Percentiles rank a stretch among this genome's conserved stretches.
phyloP scores from a whole-genome alignment of 2,329 filamentous ascomycete genomes.

The Plectosphaerella plurivora region DNA sequence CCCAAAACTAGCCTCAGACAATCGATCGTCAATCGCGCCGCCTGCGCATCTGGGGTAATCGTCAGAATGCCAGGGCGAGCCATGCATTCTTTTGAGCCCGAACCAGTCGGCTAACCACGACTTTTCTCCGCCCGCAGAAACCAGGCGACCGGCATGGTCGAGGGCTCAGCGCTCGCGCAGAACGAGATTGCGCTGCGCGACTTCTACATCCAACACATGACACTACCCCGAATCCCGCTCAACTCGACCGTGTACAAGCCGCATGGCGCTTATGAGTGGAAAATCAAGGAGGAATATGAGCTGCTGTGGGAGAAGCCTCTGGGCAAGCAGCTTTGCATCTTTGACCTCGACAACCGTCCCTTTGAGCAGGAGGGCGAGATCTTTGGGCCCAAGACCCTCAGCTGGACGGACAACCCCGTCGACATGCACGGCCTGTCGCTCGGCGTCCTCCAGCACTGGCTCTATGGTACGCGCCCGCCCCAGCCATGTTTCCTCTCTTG shows the following conservation, averaged over 20 bases:
- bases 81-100: no score
- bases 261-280: conserved; percentile 26
- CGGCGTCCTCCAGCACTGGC: conserved; percentile 38
- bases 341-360: conserved; percentile 37
- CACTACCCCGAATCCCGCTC: conserved; percentile 22
- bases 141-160: no score
- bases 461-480: conserved; percentile 27
- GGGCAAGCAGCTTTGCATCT: conserved; percentile 36
- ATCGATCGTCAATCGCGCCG: no score
- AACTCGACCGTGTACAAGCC: conserved; percentile 19
- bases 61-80: no score
- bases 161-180: no score
- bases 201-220: conserved; percentile 26
- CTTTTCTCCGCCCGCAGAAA: no score
- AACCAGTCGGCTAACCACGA: no score
- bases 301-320: conserved; percentile 26
- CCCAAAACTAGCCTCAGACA: no score
- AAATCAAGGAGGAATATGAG: conserved; percentile 17
- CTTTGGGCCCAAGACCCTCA: conserved; percentile 27
- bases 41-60: no score
- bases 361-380: conserved; percentile 30
- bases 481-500: not conserved
- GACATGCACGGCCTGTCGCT: conserved; percentile 31
- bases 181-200: conserved; percentile 15
- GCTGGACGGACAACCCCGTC: conserved; percentile 24